Conservation (phyloP, 2,329 filamentous ascomycete species). For the Pestalotiopsis sp. region DNA sequence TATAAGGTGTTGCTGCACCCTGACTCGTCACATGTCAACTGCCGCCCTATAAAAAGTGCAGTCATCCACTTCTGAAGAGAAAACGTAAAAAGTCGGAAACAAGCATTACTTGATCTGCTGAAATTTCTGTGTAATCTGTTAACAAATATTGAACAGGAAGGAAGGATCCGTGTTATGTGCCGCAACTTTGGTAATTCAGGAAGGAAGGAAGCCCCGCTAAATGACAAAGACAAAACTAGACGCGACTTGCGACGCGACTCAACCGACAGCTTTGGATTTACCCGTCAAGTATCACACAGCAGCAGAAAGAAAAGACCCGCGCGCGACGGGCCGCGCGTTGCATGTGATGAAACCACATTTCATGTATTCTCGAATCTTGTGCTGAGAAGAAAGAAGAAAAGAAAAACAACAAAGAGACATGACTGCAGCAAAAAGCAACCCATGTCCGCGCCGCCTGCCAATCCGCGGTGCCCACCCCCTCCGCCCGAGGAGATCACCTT, state of each 20-base stretch:
- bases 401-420: neutral
- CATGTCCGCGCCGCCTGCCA: conserved; percentile 4
- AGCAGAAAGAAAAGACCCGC: neutral
- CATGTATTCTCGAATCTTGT: neutral
- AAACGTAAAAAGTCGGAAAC: no score
- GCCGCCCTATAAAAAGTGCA: no score
- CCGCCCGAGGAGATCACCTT: conserved; percentile 22
- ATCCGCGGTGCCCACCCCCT: neutral
- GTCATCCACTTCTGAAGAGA: no score
- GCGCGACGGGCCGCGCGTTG: neutral
- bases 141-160: no score
- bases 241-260: neutral
- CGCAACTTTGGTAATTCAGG: neutral
- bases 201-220: neutral
- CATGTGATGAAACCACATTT: neutral
- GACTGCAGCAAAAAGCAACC: neutral
- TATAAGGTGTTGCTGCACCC: neutral
- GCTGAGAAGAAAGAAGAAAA: neutral
- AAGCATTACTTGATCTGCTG: no score
- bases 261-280: neutral
- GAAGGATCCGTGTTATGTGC: no score
- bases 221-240: neutral
- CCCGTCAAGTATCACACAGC: neutral
- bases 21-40: neutral
- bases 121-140: no score